Evolutionary conservation across 1,284 basidiomycete species (phyloP), one percentile per base, ranked within the genome.

Genomic region (Sporisorium reilianum): DNA sequence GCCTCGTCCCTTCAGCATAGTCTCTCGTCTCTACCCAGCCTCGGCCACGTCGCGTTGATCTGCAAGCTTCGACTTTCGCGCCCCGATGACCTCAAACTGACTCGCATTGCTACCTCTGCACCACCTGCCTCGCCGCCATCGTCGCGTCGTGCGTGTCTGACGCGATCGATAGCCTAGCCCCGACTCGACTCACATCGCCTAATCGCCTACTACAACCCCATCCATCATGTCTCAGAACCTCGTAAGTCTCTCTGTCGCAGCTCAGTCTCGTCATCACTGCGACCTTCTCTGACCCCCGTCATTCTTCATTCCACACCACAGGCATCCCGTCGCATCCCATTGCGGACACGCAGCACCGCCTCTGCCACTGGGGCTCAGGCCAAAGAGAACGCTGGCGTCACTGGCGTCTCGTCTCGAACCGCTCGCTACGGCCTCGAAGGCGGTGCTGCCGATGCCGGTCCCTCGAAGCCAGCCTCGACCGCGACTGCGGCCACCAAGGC

Each of bases 251-350:
- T 34, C 12, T 41, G 9, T 25, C 46, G n/a, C 8, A 16, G 36
- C 6, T 23, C 30, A 11, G 20, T 18, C 16, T 12, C 16, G 10
- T n/a, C 23, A 3, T 14, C 30, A 4, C 22, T 5, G 23, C 45
- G 11, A 28, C 16, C 46, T 12, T 10, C 9, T 40, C 67, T 70
- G 54, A 70, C 48, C 48, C 12, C 54, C 51, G 12, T 18, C 42
- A 20, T 28, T 49, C 10, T 20, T 26, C n/a, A 18, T 36, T 14
- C 26, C 14, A 7, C 28, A 18, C 16, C 59, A 46, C 50, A 75
- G 73, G 64, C 73, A 63, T 71, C 67, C 28, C 67, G 73, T 49
- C 59, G 73, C 53, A 70, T 71, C 60, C 73, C 73, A 44, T 57
- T 71, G 55, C 67, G 73, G 54, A 75, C 73, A 49, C 67, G 73